phyloP scores from a whole-genome alignment of 768 basidiomycete genomes.

The Boletus barrowsii region DNA sequence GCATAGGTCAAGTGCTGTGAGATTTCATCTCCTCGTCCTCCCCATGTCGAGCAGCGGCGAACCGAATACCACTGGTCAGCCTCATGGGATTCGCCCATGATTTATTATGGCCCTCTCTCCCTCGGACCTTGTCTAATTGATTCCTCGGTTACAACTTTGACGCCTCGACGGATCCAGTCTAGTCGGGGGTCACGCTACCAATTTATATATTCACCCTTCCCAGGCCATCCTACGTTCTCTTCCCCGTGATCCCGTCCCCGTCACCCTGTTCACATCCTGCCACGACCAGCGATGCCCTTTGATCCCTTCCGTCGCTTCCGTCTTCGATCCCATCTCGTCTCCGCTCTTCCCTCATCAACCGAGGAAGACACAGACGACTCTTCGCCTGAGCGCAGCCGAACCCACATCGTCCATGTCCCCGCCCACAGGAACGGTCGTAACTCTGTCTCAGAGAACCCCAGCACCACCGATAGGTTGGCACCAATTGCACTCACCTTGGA shows the following conservation, averaged over 20 bases:
- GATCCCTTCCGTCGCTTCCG: conserved; percentile 26
- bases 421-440: neutral
- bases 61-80: conserved; percentile 3
- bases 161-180: neutral
- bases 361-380: conserved; percentile 27
- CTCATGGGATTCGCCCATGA: conserved; percentile 19
- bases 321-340: conserved; percentile 1
- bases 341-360: neutral
- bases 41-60: too few relatives aligned
- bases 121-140: neutral
- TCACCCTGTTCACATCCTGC: too few relatives aligned
- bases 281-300: conserved; percentile 7
- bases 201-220: conserved; percentile 6
- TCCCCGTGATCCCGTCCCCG: neutral
- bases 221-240: neutral
- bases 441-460: neutral
- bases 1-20: neutral
- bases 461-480: neutral
- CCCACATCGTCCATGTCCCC: conserved; percentile 7
- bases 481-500: conserved; percentile 2
- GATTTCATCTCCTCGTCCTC: neutral
- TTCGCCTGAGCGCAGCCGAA: conserved; percentile 12
- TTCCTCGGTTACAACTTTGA: conserved; percentile 12
- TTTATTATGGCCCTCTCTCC: neutral
- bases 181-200: conserved; percentile 7